Base-by-base conservation (phyloP, 345 rosid species). In the Abelmoschus esculentus region DNA sequence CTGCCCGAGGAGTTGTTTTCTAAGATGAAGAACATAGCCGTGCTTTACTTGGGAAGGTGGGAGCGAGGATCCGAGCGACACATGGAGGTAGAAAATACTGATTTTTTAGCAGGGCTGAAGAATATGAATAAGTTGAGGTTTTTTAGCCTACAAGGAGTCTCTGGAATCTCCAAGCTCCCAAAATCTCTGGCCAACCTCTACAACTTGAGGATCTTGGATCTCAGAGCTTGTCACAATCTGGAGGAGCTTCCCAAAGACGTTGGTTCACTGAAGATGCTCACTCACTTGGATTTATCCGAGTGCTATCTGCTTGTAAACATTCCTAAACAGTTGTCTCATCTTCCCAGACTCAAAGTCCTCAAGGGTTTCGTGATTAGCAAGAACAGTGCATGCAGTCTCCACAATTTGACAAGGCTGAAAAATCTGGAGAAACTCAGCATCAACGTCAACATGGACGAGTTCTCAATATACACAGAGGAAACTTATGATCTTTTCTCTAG, bases 341-440 rank as follows among this genome's bases (percentile, higher is more conserved):
- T 89, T 15, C 7, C 70, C 0, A 29, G 80, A 9, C 84, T 87
- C 61, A 69, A 73, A 82, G 90, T 89, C 40, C 83, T 89, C 3
- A 84, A 89, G 46, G 92, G 96, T n/a, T 87, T 89, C 78, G 83
- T 84, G 15, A 66, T 87, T 1, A 79, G 82, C 63, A 71, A 80
- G 57, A 67, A 50, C 0, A 74, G 67, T 34, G 1, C 56, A 2
- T 81, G 88, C 47, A 13, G 6, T 0, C 72, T 83, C 12, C 5
- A 1, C 0, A 55, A 76, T 34, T 47, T 86, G 58, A 1, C 1
- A 28, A 49, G 26, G 13, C 71, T 84, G 17, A 2, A 7, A 18
- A 68, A 76, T 0, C 75, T 84, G 69, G 75, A 77, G 74, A 80
- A 81, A 65, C 78, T 86, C 64, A 83, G 75, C 73, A 76, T 86